Evolutionary conservation across 352 stramenopile species (phyloP).

Genomic region (Pythium vanterpoolii): DNA sequence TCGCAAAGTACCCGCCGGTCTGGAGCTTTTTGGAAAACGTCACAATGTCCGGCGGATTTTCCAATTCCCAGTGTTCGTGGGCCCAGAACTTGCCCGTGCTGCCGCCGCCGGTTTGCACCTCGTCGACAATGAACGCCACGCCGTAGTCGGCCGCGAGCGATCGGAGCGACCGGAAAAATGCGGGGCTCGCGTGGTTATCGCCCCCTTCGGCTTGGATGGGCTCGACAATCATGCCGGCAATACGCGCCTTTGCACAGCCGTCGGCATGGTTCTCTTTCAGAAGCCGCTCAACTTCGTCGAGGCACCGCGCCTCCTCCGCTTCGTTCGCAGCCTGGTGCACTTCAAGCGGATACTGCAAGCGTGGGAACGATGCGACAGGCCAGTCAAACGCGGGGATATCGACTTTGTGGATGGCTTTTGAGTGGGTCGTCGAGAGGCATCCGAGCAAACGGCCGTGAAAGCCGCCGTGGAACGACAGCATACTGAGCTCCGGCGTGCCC

Average conservation of each 20-base stretch:
- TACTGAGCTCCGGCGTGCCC: constrained; percentile 68
- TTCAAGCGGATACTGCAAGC: constrained; percentile 65
- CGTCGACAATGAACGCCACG: constrained; percentile 82
- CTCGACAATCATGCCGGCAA: constrained; percentile 81
- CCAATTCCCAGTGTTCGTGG: constrained; percentile 75
- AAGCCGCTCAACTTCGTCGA: constrained; percentile 58
- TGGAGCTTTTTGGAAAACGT: constrained; percentile 88
- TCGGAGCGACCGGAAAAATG: constrained; percentile 64
- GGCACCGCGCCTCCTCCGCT: constrained; percentile 63
- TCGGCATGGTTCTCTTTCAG: constrained; percentile 40
- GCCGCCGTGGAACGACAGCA: constrained; percentile 80
- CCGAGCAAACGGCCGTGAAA: constrained; percentile 79
- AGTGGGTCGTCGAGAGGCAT: constrained; percentile 82
- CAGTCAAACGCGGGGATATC: constrained; percentile 84
- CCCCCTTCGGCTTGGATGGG: constrained; percentile 81
- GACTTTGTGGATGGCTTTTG: constrained; percentile 85
- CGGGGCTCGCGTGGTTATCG: constrained; percentile 71
- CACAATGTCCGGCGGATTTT: constrained; percentile 75
- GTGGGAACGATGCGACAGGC: constrained; percentile 75
- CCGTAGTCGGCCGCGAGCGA: constrained; percentile 50
- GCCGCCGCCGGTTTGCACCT: constrained; percentile 80
- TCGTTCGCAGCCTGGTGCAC: constrained; percentile 54
- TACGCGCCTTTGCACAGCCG: constrained; percentile 24
- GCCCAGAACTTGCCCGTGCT: constrained; percentile 86
- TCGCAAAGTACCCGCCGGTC: constrained; percentile 79